Percentiles rank a stretch among this genome's conserved stretches.
Evolutionary conservation across 148 eudicot species (phyloP).

Genomic region (Arbutus unedo): DNA sequence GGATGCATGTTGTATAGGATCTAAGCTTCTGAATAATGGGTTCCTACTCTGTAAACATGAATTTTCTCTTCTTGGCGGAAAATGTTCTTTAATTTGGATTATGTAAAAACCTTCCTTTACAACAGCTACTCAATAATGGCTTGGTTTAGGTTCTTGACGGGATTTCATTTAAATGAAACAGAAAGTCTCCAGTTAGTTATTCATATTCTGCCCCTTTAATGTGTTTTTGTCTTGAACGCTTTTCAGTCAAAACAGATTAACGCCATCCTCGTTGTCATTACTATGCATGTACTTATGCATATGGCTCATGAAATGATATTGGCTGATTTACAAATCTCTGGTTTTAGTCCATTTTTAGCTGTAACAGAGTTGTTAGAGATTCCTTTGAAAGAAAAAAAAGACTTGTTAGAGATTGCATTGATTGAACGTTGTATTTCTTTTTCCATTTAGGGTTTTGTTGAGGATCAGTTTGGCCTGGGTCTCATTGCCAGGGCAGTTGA

Average conservation of each 20-base stretch:
- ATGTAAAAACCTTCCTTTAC: not conserved
- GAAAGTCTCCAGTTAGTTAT: not conserved
- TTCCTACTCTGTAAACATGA: not conserved
- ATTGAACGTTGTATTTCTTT: not conserved
- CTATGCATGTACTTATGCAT: not conserved
- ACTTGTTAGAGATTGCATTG: not conserved
- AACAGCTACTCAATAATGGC: no score
- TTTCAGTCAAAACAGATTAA: not conserved
- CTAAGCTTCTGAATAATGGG: not conserved
- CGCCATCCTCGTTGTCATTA: not conserved
- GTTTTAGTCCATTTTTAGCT: not conserved
- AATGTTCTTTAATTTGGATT: not conserved
- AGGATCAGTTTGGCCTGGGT: conserved; percentile 97
- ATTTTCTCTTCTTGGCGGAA: not conserved
- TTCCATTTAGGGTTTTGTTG: conserved; percentile 77
- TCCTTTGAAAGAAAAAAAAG: not conserved
- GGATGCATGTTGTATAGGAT: not conserved
- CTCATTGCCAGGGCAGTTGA: conserved; percentile 96
- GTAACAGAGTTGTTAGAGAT: conserved; percentile 1
- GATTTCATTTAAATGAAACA: not conserved
- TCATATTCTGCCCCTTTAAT: not conserved
- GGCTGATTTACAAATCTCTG: not conserved
- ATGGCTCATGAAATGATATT: not conserved
- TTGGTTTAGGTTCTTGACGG: no score
- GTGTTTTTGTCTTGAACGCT: not conserved